Evolutionary conservation across 768 basidiomycete genomes (phyloP), one percentile per base, ranked within the genome.

Genomic region (Trametes coccinea): DNA sequence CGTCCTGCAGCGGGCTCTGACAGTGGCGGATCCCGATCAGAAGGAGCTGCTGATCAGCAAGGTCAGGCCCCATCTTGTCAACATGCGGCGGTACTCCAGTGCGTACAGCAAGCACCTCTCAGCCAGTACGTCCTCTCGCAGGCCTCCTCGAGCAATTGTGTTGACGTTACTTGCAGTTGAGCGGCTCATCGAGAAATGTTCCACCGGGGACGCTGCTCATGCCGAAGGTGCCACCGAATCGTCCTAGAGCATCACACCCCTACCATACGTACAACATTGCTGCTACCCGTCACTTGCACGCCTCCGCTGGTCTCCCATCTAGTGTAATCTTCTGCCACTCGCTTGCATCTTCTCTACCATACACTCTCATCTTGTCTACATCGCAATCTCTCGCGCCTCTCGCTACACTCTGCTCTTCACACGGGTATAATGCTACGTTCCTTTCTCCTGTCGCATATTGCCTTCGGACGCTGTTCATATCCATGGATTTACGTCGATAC

Each of bases 91-190:
- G 68, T 86, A 85, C 68, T 86, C 89, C 30, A 86, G 84, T 63
- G 81, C 84, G 27, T 88, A 90, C 72, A 88, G 83, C 76, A 92
- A 91, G 75, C 92, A 94, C 69, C 82, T 95, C 53, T 80, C 82
- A 53, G 85, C 92, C 44, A 92, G 92, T 93, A 73, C 62, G 92
- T 70, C 5, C 67, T 67, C 14, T 72, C 60, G 16, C 29, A 3
- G 40, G 17, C 46, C 58, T 31, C 49, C 31, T 1, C 31, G 16
- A 6, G 39, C 43, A 37, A 17, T 16, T 22, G 54, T 41, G 47
- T 40, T 54, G 14, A 53, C 61, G 30, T 46, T 53, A 31, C 39
- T 59, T 33, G 17, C 50, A 91, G 89, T 92, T 64, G 90, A 91
- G 70, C 85, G 88, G 29, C 76, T 90, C 31, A 74, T 89, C 56